Base-by-base conservation (phyloP, 768 basidiomycete species). In the Termitomyces sp. region DNA sequence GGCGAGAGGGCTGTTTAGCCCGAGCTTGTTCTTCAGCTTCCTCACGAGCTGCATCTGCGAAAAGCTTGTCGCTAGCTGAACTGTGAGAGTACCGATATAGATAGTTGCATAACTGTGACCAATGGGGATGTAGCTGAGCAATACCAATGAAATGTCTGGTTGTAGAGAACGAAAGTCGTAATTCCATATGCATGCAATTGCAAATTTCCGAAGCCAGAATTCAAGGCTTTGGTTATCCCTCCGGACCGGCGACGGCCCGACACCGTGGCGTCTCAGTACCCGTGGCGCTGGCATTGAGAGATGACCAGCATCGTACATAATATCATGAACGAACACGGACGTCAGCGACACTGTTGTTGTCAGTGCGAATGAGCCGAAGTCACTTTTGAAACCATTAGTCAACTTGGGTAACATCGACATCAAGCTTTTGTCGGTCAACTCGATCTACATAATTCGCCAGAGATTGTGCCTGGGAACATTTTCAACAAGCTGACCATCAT, bases 31-130 rank as follows among this genome's bases (percentile, higher is more conserved):
- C 63, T 51, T 79, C 75, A 4, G 73, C 69, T 62, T 83, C 84
- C 64, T 86, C 84, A 36, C 63, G 69, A 15, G 72, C 75, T 34
- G 88, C 87, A 68, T 88, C 85, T 26, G 79, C 81, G 65, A 88
- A 84, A 42, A 90, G 79, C 66, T 88, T 85, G 26, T 77, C 78
- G 61, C 83, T 84, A 3, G 81, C 82, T 51, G 62, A 57, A 6
- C 12, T 60, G 54, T 57, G 50, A 5, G 44, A 18, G 10, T 24
- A 9, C 16, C 56, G 58, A 49, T 48, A n/a, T n/a, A 24, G 13
- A 36, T 15, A 41, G 20, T n/a, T n/a, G 20, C 54, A 60, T 58
- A 8, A 5, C 10, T 56, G 34, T 39, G 46, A 51, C 9, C 24
- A 29, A 13, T 24, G 16, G 13, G 28, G 46, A 37, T 41, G 46